Evolutionary conservation across 441 rosid species (phyloP).

Genomic region (Biscutella laevigata): DNA sequence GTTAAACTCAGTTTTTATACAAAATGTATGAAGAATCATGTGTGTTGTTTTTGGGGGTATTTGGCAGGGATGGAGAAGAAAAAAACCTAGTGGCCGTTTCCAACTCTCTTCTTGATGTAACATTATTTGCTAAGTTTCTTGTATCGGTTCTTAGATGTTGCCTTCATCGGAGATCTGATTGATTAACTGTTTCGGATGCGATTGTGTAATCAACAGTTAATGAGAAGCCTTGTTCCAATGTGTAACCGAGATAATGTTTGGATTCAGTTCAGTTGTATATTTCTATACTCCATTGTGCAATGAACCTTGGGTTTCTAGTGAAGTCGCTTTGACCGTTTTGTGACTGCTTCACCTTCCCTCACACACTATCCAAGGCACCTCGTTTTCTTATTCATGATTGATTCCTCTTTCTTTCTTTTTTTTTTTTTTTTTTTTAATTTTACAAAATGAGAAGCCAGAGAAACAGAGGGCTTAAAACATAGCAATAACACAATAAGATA

Average conservation of each 20-base stretch:
- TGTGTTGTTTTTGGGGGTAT: too few relatives aligned
- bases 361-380: neutral
- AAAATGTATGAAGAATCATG: neutral
- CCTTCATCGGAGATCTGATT: neutral
- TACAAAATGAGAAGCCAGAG: too few relatives aligned
- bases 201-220: too few relatives aligned
- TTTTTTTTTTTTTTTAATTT: too few relatives aligned
- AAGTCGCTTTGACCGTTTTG: neutral
- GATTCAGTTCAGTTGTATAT: too few relatives aligned
- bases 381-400: neutral
- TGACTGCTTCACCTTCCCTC: neutral
- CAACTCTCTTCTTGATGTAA: slow-evolving; percentile 56
- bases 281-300: too few relatives aligned
- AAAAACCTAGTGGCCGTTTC: slow-evolving; percentile 75
- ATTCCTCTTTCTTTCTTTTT: neutral
- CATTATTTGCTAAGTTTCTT: neutral
- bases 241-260: too few relatives aligned
- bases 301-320: neutral
- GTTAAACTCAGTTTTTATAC: neutral
- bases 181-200: too few relatives aligned
- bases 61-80: slow-evolving; percentile 92
- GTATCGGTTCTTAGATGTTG: neutral
- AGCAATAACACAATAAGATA: too few relatives aligned
- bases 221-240: too few relatives aligned
- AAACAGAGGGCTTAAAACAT: too few relatives aligned